A percentile compares a stretch with the other conserved stretches of the same genome.
Conservation (phyloP, 2,329 filamentous ascomycete genomes). For the Fusarium hostae region DNA sequence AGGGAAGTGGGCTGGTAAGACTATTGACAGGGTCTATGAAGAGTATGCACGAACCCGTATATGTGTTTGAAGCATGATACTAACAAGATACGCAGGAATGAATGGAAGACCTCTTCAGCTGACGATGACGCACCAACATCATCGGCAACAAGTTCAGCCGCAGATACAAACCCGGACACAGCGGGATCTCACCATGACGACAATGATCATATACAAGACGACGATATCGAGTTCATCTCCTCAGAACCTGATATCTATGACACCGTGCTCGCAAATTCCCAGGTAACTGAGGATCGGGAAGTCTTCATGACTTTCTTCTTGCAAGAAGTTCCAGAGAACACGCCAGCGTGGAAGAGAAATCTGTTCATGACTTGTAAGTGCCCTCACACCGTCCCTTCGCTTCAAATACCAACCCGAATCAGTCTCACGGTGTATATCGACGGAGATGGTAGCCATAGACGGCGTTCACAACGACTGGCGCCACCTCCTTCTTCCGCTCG, state of each 20-base stretch:
- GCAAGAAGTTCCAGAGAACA: conserved; percentile 18
- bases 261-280: fast-evolving
- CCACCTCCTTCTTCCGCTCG: conserved; percentile 35
- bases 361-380: conserved; percentile 34
- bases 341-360: conserved; percentile 27
- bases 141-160: neutral
- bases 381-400: too few species aligned
- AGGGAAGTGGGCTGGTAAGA: conserved; percentile 44
- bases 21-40: conserved; percentile 38
- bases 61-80: fast-evolving
- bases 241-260: neutral
- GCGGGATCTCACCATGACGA: fast-evolving
- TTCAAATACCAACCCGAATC: fast-evolving
- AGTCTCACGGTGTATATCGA: conserved; percentile 40
- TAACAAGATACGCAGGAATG: neutral
- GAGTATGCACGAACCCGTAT: neutral
- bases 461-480: conserved; percentile 44
- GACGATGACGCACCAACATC: neutral
- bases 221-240: neutral
- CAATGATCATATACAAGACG: neutral
- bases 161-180: neutral
- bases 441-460: conserved; percentile 43
- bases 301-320: conserved; percentile 3
- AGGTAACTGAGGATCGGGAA: neutral
- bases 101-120: neutral